Evolutionary conservation across 352 stramenopile genomes (phyloP), one percentile per base, ranked within the genome.

Genomic region (Pelagophyceae sp.): DNA sequence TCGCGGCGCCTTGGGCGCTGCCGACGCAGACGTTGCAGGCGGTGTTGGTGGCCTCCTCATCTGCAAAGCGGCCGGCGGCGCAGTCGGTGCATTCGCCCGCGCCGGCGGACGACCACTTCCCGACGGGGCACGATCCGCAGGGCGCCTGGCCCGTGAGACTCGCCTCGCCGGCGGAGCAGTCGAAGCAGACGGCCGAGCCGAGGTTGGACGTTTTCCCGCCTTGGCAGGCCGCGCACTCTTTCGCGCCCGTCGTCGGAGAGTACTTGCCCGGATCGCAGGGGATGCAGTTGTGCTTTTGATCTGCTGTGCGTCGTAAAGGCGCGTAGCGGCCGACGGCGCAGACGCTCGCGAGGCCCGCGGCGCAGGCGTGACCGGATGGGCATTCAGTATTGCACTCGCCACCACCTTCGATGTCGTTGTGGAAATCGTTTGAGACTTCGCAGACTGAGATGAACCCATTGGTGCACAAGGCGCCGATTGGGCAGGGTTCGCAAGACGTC

Each of bases 401-500:
- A 20, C 20, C 40, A 6, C 6, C 40, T 6, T 6, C 40, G 40
- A 54, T 54, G 40, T 54, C 20, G 40, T 54, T 20, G 40, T 20
- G 6, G 20, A 54, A 54, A 20, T 54, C 40, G 6, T 6, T 20
- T 20, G 40, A 20, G 40, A 6, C 40, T 20, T 54, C 40, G 40
- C 40, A 54, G 40, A 54, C 40, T 6, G 20, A 6, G 40, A 6
- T 20, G 40, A 54, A 20, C 6, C 40, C 40, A 20, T 54, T 54
- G 6, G 6, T 20, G 40, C 90, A 95, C 77, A 86, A 91, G 75
- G 87, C 93, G 11, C 90, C 91, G 33, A 85, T 84, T 3, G 89
- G 89, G 77, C 90, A 95, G 50, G 88, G 81, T 11, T 90, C 80
- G 61, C 90, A 95, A 2, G 79, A 78, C 0, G 84, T 80, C 25